Percentiles rank a stretch among this genome's conserved stretches.
phyloP scores from a whole-genome alignment of 208 protist species.

The Acanthamoeba sp. region DNA sequence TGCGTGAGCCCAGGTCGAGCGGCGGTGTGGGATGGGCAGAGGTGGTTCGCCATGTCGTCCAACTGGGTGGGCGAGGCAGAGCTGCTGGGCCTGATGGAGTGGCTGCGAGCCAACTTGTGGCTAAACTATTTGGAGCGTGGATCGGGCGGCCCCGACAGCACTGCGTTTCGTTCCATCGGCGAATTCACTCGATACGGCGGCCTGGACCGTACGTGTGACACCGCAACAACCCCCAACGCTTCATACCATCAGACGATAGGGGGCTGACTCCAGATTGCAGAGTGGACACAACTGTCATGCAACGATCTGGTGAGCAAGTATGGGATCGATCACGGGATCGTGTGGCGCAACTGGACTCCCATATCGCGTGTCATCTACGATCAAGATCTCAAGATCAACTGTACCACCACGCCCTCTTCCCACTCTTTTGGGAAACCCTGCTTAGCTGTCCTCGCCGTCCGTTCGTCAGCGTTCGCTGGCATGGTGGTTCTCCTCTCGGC shows the following conservation, averaged over 20 bases:
- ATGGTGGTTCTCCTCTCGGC: slow-evolving; percentile 60
- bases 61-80: slow-evolving; percentile 14
- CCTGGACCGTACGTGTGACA: neutral
- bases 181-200: slow-evolving; percentile 55
- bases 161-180: slow-evolving; percentile 16
- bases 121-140: slow-evolving; percentile 52
- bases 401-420: neutral
- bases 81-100: slow-evolving; percentile 49
- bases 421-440: neutral
- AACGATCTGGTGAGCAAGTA: slow-evolving; percentile 22
- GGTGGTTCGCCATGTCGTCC: neutral
- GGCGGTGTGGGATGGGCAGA: slow-evolving; percentile 12
- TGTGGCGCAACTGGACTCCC: slow-evolving; percentile 14
- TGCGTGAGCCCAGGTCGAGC: neutral
- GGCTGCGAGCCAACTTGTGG: slow-evolving; percentile 47
- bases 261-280: neutral
- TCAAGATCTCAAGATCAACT: slow-evolving; percentile 37
- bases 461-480: neutral
- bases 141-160: neutral
- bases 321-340: neutral
- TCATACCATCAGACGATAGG: no score
- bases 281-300: slow-evolving; percentile 9
- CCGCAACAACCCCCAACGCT: no score
- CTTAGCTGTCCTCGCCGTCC: neutral
- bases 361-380: slow-evolving; percentile 61